Evolutionary conservation across 306 rosid species (phyloP), one percentile per base, ranked within the genome.

Genomic region (Lathyrus oleraceus): DNA sequence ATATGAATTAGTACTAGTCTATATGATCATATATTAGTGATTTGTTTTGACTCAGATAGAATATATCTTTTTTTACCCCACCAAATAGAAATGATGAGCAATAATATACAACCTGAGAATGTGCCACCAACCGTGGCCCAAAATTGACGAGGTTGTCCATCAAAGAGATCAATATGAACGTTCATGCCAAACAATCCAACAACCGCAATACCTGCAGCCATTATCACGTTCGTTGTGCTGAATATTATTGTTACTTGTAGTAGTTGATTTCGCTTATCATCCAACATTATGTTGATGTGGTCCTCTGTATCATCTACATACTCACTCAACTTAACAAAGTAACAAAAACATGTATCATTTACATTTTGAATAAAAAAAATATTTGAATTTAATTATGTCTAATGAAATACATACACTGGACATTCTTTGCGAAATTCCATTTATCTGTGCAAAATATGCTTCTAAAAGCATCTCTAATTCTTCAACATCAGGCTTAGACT

Each of bases 401-500:
- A 19, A 51, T 51, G 57, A 44, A 44, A 51, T 57, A 60, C 82
- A 0, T 81, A 92, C 96, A 83, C 89, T 81, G 54, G 90, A 81
- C 28, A 92, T 58, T 52, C 85, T 88, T 76, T 86, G 91, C 30
- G 84, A 67, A 25, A 83, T 84, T 63, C 98, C 96, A 76, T 86
- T 87, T 69, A 85, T 79, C 75, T 92, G 93, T 47, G 84, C 96
- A 79, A 92, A 92, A 70, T 92, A 90, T 14, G 93, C 93, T 83
- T 88, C 96, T 64, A 92, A 76, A 52, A 92, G 91, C 93, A 88
- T 90, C 76, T 92, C 98, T 51, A 90, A 85, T 76, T 90, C 96
- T 70, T 85, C 89, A 8, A 88, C 88, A 19, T 90, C 88, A 30
- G 78, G 89, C 65, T 73, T 79, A 15, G 69, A 27, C 19, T 69